These are phyloP conservation scores for Trametes meyenii DNA, from an alignment of 768 basidiomycete species.

Conservation along the genomic window DNA sequence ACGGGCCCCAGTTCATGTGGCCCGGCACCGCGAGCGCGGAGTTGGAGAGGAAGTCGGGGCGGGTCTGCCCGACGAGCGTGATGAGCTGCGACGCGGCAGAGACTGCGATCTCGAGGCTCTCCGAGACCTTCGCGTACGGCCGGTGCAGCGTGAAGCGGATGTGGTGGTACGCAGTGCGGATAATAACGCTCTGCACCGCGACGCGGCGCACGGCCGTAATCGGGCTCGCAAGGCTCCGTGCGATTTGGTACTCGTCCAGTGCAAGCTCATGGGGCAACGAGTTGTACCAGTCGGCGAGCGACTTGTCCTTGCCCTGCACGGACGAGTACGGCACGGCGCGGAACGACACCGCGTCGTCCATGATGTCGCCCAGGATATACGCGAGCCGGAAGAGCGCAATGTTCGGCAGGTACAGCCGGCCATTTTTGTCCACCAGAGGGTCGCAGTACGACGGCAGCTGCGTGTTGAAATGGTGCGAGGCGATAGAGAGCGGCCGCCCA, in stretches of 20 bases:
- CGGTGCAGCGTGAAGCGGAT: conserved; percentile 85
- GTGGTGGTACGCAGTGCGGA: conserved; percentile 76
- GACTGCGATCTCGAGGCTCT: conserved; percentile 72
- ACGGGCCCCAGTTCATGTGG: conserved; percentile 83
- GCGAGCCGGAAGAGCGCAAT: conserved; percentile 77
- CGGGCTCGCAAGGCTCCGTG: conserved; percentile 68
- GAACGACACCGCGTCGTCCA: conserved; percentile 82
- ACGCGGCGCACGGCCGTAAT: conserved; percentile 61
- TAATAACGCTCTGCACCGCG: conserved; percentile 81
- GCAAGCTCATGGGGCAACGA: conserved; percentile 73
- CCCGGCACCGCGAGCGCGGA: conserved; percentile 69
- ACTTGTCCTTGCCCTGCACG: conserved; percentile 71
- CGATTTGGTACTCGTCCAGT: conserved; percentile 75
- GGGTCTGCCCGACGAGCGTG: conserved; percentile 73
- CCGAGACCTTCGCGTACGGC: conserved; percentile 57
- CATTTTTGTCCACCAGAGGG: conserved; percentile 60
- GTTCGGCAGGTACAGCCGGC: conserved; percentile 70
- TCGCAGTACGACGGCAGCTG: conserved; percentile 72
- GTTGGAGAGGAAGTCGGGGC: conserved; percentile 71
- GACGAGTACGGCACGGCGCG: conserved; percentile 73
- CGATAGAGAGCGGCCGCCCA: conserved; percentile 74
- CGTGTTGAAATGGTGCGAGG: conserved; percentile 84
- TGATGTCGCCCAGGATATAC: conserved; percentile 79
- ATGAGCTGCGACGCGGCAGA: conserved; percentile 78
- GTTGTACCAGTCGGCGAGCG: conserved; percentile 75